Base-by-base conservation (phyloP, 768 basidiomycete genomes). In the Crassisporium funariophilum region DNA sequence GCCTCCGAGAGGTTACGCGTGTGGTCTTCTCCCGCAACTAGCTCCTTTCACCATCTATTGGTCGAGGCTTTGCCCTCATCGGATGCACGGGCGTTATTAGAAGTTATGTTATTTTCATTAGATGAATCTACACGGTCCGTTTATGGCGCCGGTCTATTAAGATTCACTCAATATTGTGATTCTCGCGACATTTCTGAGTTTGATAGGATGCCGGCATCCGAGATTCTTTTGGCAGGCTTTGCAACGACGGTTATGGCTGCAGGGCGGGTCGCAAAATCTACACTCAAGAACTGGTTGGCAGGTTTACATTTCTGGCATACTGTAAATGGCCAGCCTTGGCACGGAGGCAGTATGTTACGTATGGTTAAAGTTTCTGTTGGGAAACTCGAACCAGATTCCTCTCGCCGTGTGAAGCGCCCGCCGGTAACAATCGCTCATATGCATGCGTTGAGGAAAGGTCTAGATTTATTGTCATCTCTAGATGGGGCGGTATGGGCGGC, bases 161-260 rank as follows among this genome's bases (percentile, higher is more conserved):
- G 53, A 0, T 74, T 66, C 53, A 53, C 51, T 0, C 56, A 69
- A 35, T 73, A 64, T 44, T 72, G 72, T 20, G 59, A 73, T 29
- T 8, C 10, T 0, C 9, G 41, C 0, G 4, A 25, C 4, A 58
- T 73, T 5, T 46, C 64, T 0, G 59, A 70, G 41, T 35, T 13
- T 10, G 19, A 22, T 0, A 53, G 50, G 4, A 70, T 67, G 56
- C 71, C 64, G 20, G 68, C 61, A 2, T 55, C 49, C 4, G 59
- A 62, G 12, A 2, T 46, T 1, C 50, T 73, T 5, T 24, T 73
- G 1, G 38, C n/a, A n/a, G 63, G 4, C 40, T 53, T 7, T 74
- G 72, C 24, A 41, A 43, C 23, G 41, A 56, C 0, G 58, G 64
- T 2, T 29, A 29, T 47, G 0, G 38, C 35, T 1, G 52, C 60